Conservation (phyloP, 1,139 yeast species). For the Meyerozyma sp. region DNA sequence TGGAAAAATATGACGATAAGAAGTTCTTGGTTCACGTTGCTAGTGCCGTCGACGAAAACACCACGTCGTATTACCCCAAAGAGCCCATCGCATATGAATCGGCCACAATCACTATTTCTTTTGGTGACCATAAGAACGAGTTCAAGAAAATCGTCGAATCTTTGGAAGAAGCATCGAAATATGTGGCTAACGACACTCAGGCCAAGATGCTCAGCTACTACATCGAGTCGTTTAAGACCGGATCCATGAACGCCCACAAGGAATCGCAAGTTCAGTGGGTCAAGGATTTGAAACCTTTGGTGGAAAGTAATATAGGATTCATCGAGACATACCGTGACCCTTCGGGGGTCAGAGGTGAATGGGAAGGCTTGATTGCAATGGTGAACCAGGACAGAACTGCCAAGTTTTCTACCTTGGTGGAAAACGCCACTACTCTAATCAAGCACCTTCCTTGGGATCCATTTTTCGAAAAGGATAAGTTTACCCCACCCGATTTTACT, state of each 20-base stretch:
- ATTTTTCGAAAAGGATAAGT: constrained; percentile 73
- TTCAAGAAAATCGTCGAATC: constrained; percentile 54
- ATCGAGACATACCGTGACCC: constrained; percentile 93
- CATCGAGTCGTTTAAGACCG: constrained; percentile 67
- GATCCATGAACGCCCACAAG: constrained; percentile 82
- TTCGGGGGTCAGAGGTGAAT: constrained; percentile 87
- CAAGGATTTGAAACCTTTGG: constrained; percentile 75
- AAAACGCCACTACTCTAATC: constrained; percentile 61
- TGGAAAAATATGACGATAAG: constrained; percentile 42
- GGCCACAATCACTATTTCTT: constrained; percentile 44
- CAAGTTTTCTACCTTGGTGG: constrained; percentile 67
- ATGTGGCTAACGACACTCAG: constrained; percentile 74
- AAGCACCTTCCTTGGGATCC: constrained; percentile 69
- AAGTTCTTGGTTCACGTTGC: constrained; percentile 58
- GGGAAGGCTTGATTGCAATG: constrained; percentile 93
- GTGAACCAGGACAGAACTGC: constrained; percentile 83
- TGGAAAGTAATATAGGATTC: constrained; percentile 84
- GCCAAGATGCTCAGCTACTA: constrained; percentile 58
- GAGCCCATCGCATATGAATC: constrained; percentile 17
- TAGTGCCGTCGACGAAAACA: constrained; percentile 44
- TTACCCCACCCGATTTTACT: constrained; percentile 88
- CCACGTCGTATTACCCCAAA: constrained; percentile 36
- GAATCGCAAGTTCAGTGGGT: constrained; percentile 86
- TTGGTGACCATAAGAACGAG: constrained; percentile 74
- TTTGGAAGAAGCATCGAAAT: constrained; percentile 50